Conservation (phyloP, 78 protist genomes). For the Dictyostelium brefeldianum region DNA sequence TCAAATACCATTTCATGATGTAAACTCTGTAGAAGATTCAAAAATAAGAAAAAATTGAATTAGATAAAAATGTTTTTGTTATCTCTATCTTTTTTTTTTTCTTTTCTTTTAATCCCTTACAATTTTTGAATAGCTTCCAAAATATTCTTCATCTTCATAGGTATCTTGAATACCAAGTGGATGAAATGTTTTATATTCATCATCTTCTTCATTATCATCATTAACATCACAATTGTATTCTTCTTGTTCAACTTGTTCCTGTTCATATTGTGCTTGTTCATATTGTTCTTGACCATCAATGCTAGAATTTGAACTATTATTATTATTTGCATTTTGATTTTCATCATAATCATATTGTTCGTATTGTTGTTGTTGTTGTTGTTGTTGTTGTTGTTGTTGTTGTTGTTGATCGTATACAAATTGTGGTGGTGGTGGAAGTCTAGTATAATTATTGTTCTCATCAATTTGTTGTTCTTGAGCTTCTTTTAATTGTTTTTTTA, state of each 20-base stretch:
- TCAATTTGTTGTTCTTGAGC: neutral
- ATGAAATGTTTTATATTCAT: neutral
- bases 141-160: conserved; percentile 61
- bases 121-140: conserved; percentile 43
- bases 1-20: conserved; percentile 81
- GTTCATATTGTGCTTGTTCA: neutral
- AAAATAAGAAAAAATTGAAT: neutral
- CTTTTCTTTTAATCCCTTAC: neutral
- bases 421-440: neutral
- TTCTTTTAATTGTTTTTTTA: neutral
- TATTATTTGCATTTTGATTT: too few relatives aligned
- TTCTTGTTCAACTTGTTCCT: neutral
- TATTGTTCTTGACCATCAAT: neutral
- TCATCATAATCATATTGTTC: too few relatives aligned
- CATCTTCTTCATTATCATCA: neutral
- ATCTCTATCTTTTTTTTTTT: too few relatives aligned
- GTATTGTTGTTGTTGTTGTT: too few relatives aligned
- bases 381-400: neutral
- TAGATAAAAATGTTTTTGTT: too few relatives aligned
- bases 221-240: neutral
- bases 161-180: conserved; percentile 33
- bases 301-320: too few relatives aligned
- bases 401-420: neutral
- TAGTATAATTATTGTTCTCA: neutral
- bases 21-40: conserved; percentile 19